phyloP scores from a whole-genome alignment of 352 stramenopile genomes.

The Phytophthora vignae region DNA sequence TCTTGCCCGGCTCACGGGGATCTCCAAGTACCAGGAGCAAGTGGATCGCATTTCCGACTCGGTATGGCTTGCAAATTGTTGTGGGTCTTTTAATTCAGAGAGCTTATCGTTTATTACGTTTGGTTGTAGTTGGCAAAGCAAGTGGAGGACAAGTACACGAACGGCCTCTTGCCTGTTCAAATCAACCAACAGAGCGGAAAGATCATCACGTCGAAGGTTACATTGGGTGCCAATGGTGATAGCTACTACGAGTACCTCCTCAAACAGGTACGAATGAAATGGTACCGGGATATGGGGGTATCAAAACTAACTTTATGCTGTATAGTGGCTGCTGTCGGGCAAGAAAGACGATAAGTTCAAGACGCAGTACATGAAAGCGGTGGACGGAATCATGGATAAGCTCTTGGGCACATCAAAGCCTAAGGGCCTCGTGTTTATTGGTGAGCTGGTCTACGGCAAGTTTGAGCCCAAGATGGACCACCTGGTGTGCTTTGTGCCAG shows the following conservation, averaged over 20 bases:
- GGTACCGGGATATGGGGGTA: not conserved
- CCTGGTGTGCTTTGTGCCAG: constrained; percentile 91
- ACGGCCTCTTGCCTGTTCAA: constrained; percentile 63
- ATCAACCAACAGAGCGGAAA: constrained; percentile 54
- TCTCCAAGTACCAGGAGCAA: constrained; percentile 68
- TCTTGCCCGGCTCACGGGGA: constrained; percentile 63
- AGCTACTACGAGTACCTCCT: constrained; percentile 90
- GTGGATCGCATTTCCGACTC: constrained; percentile 76
- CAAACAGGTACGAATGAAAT: constrained; percentile 61
- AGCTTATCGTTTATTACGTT: no score
- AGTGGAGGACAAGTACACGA: constrained; percentile 61
- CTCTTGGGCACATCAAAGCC: constrained; percentile 67
- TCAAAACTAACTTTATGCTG: constrained; percentile 3
- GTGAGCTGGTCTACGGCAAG: constrained; percentile 63
- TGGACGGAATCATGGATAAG: constrained; percentile 67
- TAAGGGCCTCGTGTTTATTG: constrained; percentile 72
- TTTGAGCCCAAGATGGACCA: constrained; percentile 89
- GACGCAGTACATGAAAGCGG: constrained; percentile 65
- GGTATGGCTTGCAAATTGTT: constrained; percentile 33
- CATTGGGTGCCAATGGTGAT: constrained; percentile 75
- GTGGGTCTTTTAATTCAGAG: no score
- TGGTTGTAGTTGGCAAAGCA: constrained; percentile 49
- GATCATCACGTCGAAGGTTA: constrained; percentile 63
- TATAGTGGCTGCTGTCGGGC: constrained; percentile 73
- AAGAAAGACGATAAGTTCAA: constrained; percentile 83